Base-by-base conservation (phyloP, 768 basidiomycete genomes). In the Mycena capillaripes region DNA sequence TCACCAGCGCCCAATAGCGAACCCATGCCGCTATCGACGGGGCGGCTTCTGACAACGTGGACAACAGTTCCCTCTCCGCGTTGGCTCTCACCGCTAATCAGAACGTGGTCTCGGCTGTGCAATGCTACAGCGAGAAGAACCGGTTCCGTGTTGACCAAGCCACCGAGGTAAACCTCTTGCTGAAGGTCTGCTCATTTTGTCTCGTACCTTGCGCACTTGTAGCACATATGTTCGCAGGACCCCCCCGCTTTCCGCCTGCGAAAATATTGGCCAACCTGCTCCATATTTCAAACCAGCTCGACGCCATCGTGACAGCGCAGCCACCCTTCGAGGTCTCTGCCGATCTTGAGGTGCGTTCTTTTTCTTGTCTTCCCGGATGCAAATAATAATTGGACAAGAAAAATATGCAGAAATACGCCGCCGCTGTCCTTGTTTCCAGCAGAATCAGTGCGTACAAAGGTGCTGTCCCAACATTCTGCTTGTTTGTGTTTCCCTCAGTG, bases 371-470 rank as follows among this genome's bases (percentile, higher is more conserved):
- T n/a, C n/a, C n/a, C n/a, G n/a, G 3, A 25, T n/a, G 30, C 1
- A 14, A 48, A 14, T 38, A 3, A 38, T 25, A 2, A 21, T 21
- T 44, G 42, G 14, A 44, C 19, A 16, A 66, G 64, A 55, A 40
- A 42, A 66, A 66, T n/a, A 19, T 66, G 0, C 6, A 40, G 14
- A 29, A 30, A 3, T 55, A 42, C 40, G 64, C 27, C 7, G 14
- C 40, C 3, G 40, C 53, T 1, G 17, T 56, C 19, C 38, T 66
- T 14, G 40, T 66, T 2, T 66, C 64, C 23, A 55, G 38, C 30
- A 66, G 56, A 17, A 55, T 66, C 27, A n/a, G 17, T 3, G 27
- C 38, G 10, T 66, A 66, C 40, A 66, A 44, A 17, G 64, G 64
- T 1, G 38, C 36, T n/a, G 32, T 30, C 14, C 30, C 40, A 66